These are phyloP conservation scores for Psilocybe mexicana DNA, from an alignment of 1,284 basidiomycete genomes.

Conservation along the genomic window DNA sequence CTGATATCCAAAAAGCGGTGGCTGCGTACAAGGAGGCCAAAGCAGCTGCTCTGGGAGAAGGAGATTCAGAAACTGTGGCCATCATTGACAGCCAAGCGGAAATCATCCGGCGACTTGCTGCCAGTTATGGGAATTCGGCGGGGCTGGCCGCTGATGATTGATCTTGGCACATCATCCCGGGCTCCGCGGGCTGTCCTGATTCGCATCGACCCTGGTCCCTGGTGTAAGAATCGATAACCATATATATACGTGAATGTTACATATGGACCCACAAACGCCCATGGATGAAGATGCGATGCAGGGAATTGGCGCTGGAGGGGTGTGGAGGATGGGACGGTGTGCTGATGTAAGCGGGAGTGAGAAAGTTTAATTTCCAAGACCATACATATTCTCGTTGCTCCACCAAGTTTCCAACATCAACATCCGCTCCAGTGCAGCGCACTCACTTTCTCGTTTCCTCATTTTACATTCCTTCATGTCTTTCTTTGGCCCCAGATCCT, in stretches of 20 bases:
- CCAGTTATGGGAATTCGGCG: neutral
- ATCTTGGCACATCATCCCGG: conserved; percentile 1
- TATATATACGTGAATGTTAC: neutral
- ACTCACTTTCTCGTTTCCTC: neutral
- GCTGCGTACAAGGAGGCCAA: conserved; percentile 30
- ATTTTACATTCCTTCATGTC: conserved; percentile 23
- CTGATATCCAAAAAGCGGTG: conserved; percentile 27
- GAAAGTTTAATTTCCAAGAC: conserved; percentile 15
- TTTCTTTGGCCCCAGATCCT: conserved; percentile 29
- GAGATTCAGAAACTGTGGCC: conserved; percentile 30
- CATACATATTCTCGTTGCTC: neutral
- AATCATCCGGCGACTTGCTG: conserved; percentile 22
- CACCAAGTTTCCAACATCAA: neutral
- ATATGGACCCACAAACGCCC: conserved; percentile 2
- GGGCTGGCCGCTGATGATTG: too few species aligned
- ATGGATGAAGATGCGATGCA: neutral
- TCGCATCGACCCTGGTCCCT: neutral
- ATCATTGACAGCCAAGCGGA: conserved; percentile 35
- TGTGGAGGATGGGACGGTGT: neutral
- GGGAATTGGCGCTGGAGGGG: neutral
- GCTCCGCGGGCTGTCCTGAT: neutral
- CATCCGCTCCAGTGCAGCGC: conserved; percentile 5
- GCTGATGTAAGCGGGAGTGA: conserved; percentile 22
- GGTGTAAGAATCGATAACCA: neutral
- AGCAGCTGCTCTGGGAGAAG: conserved; percentile 7